Evolutionary conservation across 495 filamentous ascomycete species (phyloP).

Genomic region (Oidiodendron maius): DNA sequence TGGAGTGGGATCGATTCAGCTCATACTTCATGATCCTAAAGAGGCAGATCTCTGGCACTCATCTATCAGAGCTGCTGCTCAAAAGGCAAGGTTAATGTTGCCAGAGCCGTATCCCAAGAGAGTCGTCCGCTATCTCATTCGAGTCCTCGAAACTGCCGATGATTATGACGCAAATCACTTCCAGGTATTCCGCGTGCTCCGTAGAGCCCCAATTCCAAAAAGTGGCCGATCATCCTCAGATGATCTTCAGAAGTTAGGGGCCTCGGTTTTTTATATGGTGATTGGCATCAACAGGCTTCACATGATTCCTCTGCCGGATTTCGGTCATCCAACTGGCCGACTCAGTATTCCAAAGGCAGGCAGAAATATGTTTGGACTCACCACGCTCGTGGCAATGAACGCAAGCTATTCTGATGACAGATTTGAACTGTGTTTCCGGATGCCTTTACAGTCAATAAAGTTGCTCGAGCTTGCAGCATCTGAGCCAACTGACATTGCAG

Average conservation of each 20-base stretch:
- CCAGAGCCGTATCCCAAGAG: constrained; percentile 51
- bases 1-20: constrained; percentile 52
- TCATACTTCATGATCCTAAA: constrained; percentile 66
- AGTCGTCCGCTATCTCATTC: constrained; percentile 57
- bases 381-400: constrained; percentile 63
- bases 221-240: constrained; percentile 60
- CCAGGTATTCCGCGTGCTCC: constrained; percentile 79
- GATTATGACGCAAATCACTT: constrained; percentile 66
- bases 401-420: constrained; percentile 73
- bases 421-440: constrained; percentile 76
- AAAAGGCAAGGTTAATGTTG: constrained; percentile 43
- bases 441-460: constrained; percentile 57
- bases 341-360: constrained; percentile 38
- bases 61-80: constrained; percentile 56
- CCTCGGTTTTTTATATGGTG: constrained; percentile 75
- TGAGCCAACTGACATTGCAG: constrained; percentile 69
- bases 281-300: constrained; percentile 81
- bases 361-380: constrained; percentile 56
- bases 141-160: constrained; percentile 56
- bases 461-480: constrained; percentile 74
- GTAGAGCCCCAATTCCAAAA: constrained; percentile 55
- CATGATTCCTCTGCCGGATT: constrained; percentile 66
- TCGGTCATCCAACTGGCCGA: constrained; percentile 43
- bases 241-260: constrained; percentile 65
- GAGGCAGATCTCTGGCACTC: constrained; percentile 73